Conservation (phyloP, 306 rosid genomes). For the Vicia villosa region DNA sequence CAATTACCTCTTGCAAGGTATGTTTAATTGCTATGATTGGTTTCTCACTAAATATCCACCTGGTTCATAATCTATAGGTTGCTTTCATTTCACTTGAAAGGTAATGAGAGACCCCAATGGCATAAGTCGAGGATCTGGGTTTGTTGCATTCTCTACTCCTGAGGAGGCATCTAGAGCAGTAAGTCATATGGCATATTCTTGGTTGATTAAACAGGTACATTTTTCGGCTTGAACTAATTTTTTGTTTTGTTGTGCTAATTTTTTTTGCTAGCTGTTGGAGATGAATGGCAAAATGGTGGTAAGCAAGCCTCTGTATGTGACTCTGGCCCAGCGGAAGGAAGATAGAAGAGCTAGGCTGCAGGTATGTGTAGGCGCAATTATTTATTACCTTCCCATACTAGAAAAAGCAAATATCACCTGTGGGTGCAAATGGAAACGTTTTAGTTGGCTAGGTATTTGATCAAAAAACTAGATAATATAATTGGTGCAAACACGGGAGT, state of each 20-base stretch:
- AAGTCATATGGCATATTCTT: slow-evolving; percentile 42
- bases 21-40: slow-evolving; percentile 25
- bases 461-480: background rate
- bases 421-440: background rate
- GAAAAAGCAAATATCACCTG: background rate
- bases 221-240: background rate
- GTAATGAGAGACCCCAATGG: slow-evolving; percentile 98
- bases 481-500: background rate
- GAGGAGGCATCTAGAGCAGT: slow-evolving; percentile 99
- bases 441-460: background rate
- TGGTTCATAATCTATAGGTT: slow-evolving; percentile 9
- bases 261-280: slow-evolving; percentile 65
- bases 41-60: slow-evolving; percentile 7
- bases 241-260: background rate
- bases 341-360: slow-evolving; percentile 98
- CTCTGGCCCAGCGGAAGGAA: slow-evolving; percentile 95
- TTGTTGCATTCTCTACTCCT: slow-evolving; percentile 93
- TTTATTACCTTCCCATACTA: background rate
- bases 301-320: slow-evolving; percentile 95
- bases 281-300: slow-evolving; percentile 94
- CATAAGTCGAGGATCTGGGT: slow-evolving; percentile 90
- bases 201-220: background rate
- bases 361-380: slow-evolving; percentile 45
- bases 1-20: slow-evolving; percentile 69
- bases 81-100: slow-evolving; percentile 46